Percentiles rank a stretch among this genome's conserved stretches.
These are phyloP conservation scores for Candida corydali DNA, from an alignment of 805 yeast genomes.

Conservation along the genomic window DNA sequence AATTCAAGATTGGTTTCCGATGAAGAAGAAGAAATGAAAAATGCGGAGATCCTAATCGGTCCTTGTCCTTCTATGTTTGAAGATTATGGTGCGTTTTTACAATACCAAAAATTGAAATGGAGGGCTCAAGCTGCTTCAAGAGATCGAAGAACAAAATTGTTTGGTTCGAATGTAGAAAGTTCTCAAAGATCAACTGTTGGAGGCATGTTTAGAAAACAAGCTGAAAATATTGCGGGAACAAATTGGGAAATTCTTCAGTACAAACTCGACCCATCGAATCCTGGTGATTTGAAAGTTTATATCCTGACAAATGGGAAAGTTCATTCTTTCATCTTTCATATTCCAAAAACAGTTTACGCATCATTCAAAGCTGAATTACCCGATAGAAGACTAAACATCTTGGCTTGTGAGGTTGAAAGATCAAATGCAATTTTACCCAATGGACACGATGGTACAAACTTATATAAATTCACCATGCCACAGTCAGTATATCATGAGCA, in stretches of 20 bases:
- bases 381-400: conserved; percentile 24
- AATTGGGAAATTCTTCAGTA: conserved; percentile 86
- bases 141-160: conserved; percentile 66
- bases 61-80: conserved; percentile 62
- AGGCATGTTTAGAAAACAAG: conserved; percentile 67
- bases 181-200: conserved; percentile 61
- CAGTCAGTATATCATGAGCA: conserved; percentile 61
- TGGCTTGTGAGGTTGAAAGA: conserved; percentile 53
- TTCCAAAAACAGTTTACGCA: conserved; percentile 73
- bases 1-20: conserved; percentile 17
- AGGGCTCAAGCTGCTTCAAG: conserved; percentile 66
- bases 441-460: conserved; percentile 49
- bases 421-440: conserved; percentile 66
- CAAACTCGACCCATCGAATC: conserved; percentile 45
- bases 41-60: conserved; percentile 44
- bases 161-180: conserved; percentile 60
- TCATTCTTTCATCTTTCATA: conserved; percentile 66
- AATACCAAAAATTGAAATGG: conserved; percentile 88
- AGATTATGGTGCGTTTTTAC: conserved; percentile 66
- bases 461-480: conserved; percentile 66
- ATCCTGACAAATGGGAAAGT: conserved; percentile 67
- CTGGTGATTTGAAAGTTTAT: conserved; percentile 77
- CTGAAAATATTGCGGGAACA: conserved; percentile 70
- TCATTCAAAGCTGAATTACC: conserved; percentile 50
- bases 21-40: conserved; percentile 45